These are phyloP conservation scores for Gentiana dahurica DNA, from an alignment of 257 asterid species.

Conservation along the genomic window DNA sequence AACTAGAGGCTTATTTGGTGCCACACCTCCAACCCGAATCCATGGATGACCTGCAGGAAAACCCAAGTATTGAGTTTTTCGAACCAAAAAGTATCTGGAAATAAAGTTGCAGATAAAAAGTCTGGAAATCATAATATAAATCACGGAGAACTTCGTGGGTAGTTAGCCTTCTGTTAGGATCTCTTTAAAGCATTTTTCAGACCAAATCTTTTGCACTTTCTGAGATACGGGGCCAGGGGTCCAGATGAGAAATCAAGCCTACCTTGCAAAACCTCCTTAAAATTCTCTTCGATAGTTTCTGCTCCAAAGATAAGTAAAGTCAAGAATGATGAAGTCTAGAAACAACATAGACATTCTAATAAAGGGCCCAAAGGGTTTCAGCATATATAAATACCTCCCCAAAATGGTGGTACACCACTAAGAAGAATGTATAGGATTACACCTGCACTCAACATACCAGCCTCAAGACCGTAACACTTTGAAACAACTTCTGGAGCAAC, in stretches of 20 bases:
- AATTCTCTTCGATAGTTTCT: constrained; percentile 16
- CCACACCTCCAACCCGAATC: no score
- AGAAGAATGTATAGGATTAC: constrained; percentile 23
- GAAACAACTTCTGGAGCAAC: no score
- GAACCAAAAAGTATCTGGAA: no score
- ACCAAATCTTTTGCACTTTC: constrained; percentile 22
- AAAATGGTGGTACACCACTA: constrained; percentile 21
- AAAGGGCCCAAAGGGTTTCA: neutral
- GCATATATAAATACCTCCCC: constrained; percentile 19
- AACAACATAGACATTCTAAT: neutral
- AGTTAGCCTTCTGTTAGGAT: constrained; percentile 22
- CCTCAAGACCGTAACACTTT: no score
- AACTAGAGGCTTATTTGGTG: no score
- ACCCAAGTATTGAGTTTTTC: no score
- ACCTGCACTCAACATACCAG: constrained; percentile 25
- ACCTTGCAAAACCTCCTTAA: constrained; percentile 18
- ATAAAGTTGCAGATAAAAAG: no score
- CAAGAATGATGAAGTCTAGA: neutral
- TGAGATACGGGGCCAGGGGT: constrained; percentile 28
- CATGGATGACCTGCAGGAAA: no score
- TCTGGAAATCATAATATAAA: neutral
- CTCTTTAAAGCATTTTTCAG: constrained; percentile 18
- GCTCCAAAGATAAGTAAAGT: constrained; percentile 3
- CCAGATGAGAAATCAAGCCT: constrained; percentile 13
- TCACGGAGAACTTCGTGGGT: constrained; percentile 26